Evolutionary conservation across 176 grass and related monocot species (phyloP).

Genomic region (Oryza meridionalis): DNA sequence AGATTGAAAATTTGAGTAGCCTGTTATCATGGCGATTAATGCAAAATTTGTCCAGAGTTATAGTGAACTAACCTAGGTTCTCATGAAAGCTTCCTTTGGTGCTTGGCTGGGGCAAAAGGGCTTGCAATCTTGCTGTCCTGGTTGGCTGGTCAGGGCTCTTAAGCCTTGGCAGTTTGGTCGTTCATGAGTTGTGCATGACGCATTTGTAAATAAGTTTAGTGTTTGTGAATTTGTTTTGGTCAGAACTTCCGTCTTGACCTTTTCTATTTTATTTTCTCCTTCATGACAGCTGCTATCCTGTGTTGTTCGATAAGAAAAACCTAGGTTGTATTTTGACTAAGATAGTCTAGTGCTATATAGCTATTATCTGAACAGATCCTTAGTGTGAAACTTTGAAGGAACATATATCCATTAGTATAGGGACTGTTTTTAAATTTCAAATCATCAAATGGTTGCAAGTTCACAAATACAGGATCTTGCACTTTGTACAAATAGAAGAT

Average conservation of each 20-base stretch:
- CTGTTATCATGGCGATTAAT: background rate
- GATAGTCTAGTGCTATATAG: background rate
- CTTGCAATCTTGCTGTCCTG: too few species aligned
- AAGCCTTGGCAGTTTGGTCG: too few species aligned
- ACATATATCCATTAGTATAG: background rate
- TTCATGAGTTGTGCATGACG: too few species aligned
- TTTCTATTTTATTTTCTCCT: too few species aligned
- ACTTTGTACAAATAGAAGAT: background rate
- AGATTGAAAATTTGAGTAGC: background rate
- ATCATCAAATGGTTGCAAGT: background rate
- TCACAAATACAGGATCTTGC: background rate
- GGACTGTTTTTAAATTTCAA: background rate
- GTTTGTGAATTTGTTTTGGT: too few species aligned
- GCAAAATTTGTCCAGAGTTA: background rate
- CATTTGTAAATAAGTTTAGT: too few species aligned
- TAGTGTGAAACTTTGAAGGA: background rate
- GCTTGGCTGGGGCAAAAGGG: too few species aligned
- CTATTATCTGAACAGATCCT: background rate
- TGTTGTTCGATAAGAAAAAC: too few species aligned
- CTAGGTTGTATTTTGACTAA: background rate
- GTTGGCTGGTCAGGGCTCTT: too few species aligned
- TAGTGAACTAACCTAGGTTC: background rate
- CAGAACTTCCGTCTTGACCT: too few species aligned
- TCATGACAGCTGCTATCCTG: too few species aligned
- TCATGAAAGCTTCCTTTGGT: too few species aligned